These are phyloP conservation scores for Cercospora sp. DNA, from an alignment of 2,329 filamentous ascomycete species.

Conservation along the genomic window DNA sequence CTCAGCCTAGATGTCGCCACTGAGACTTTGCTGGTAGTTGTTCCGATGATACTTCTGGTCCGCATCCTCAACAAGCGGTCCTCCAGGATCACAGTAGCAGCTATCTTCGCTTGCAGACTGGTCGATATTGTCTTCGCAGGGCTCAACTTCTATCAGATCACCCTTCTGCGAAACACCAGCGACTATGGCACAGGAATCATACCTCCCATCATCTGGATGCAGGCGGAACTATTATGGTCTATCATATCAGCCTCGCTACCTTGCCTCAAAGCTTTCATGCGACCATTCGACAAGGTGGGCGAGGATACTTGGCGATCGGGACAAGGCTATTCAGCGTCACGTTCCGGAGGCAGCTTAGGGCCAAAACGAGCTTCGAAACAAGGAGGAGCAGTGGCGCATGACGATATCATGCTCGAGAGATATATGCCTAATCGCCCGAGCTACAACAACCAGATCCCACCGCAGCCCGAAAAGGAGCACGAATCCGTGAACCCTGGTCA, in stretches of 20 bases:
- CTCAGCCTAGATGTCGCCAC: conserved; percentile 22
- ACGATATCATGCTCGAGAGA: conserved; percentile 8
- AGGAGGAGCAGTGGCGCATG: conserved; percentile 3
- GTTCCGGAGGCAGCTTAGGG: conserved; percentile 15
- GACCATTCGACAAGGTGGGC: conserved; percentile 25
- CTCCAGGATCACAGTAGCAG: conserved; percentile 24
- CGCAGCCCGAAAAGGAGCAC: background rate
- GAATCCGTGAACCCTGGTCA: background rate
- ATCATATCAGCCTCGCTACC: conserved; percentile 24
- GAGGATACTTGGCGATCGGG: conserved; percentile 24
- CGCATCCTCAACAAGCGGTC: conserved; percentile 24
- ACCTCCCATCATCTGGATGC: conserved; percentile 20
- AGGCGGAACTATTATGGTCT: conserved; percentile 26
- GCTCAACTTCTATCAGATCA: conserved; percentile 22
- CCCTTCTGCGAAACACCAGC: background rate
- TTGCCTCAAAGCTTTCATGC: conserved; percentile 25
- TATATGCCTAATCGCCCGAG: background rate
- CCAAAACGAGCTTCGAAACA: background rate
- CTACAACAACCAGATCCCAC: background rate
- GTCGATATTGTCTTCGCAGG: conserved; percentile 23
- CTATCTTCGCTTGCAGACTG: conserved; percentile 24
- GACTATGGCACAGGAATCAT: conserved; percentile 17
- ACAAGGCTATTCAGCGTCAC: conserved; percentile 18
- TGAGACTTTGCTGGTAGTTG: conserved; percentile 21
- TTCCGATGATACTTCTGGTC: conserved; percentile 22